Evolutionary conservation across 2,329 filamentous ascomycete species (phyloP).

Genomic region (Acrocalymma vagum): DNA sequence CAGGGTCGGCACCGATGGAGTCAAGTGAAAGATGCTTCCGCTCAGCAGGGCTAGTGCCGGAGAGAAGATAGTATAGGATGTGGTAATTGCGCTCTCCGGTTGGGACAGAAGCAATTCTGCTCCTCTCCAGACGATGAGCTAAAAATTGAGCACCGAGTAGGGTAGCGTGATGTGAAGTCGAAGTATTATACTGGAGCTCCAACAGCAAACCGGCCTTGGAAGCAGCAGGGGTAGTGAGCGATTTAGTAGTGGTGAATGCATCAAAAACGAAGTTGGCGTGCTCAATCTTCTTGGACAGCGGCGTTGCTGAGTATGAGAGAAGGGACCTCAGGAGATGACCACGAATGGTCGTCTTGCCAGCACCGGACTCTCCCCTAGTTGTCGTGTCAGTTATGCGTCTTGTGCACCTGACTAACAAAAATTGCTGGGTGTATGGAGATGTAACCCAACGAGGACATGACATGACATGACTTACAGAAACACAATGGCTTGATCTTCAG

Average conservation of each 20-base stretch:
- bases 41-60: constrained; percentile 89
- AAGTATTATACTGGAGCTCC: constrained; percentile 95
- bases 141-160: constrained; percentile 94
- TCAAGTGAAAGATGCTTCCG: constrained; percentile 83
- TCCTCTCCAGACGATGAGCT: constrained; percentile 91
- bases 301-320: constrained; percentile 89
- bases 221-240: constrained; percentile 90
- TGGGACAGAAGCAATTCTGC: constrained; percentile 88
- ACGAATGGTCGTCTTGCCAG: constrained; percentile 94
- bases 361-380: constrained; percentile 96
- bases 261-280: constrained; percentile 96
- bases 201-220: constrained; percentile 96
- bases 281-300: constrained; percentile 90
- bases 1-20: constrained; percentile 60
- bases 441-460: background rate
- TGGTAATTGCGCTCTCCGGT: constrained; percentile 98
- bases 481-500: constrained; percentile 90
- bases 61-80: constrained; percentile 91
- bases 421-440: constrained; percentile 10
- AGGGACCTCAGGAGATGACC: constrained; percentile 87
- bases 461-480: constrained; percentile 76
- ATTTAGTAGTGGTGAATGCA: constrained; percentile 95
- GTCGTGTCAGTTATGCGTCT: background rate
- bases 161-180: constrained; percentile 82
- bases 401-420: too few relatives aligned